phyloP scores from a whole-genome alignment of 2,329 filamentous ascomycete species.

The Cryphonectria japonica region DNA sequence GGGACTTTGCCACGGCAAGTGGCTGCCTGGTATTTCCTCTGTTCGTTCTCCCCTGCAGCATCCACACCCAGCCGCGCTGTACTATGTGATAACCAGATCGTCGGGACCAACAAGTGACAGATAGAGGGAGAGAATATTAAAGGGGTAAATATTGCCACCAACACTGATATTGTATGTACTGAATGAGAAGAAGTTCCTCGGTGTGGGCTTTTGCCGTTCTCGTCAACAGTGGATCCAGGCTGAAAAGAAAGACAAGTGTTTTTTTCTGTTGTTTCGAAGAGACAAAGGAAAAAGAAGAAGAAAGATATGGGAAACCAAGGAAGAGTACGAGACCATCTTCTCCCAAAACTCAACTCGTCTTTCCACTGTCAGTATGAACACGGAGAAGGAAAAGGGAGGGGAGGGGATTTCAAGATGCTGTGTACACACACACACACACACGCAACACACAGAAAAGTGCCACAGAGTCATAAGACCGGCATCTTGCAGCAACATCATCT shows the following conservation, averaged over 20 bases:
- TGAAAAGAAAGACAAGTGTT: neutral
- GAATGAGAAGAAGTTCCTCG: neutral
- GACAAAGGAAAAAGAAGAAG: neutral
- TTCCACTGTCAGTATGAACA: neutral
- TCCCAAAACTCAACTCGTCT: neutral
- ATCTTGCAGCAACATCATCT: slow-evolving; percentile 13
- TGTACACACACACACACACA: neutral
- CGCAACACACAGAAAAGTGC: slow-evolving; percentile 4
- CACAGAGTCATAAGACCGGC: slow-evolving; percentile 8
- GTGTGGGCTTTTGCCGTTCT: neutral
- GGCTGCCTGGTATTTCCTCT: slow-evolving; percentile 2
- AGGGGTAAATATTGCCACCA: neutral
- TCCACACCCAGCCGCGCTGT: slow-evolving; percentile 20
- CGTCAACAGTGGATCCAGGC: slow-evolving; percentile 4
- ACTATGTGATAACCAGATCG: slow-evolving; percentile 28
- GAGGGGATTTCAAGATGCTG: neutral
- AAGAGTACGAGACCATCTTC: neutral
- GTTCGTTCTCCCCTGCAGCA: slow-evolving; percentile 17
- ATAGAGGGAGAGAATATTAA: too few relatives aligned
- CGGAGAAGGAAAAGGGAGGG: too few relatives aligned
- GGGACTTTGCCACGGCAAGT: neutral
- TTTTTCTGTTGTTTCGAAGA: neutral
- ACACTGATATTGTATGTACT: neutral
- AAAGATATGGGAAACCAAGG: neutral
- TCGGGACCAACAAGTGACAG: slow-evolving; percentile 18